Conservation (phyloP, 1,284 basidiomycete species). For the Moniliella sp. region DNA sequence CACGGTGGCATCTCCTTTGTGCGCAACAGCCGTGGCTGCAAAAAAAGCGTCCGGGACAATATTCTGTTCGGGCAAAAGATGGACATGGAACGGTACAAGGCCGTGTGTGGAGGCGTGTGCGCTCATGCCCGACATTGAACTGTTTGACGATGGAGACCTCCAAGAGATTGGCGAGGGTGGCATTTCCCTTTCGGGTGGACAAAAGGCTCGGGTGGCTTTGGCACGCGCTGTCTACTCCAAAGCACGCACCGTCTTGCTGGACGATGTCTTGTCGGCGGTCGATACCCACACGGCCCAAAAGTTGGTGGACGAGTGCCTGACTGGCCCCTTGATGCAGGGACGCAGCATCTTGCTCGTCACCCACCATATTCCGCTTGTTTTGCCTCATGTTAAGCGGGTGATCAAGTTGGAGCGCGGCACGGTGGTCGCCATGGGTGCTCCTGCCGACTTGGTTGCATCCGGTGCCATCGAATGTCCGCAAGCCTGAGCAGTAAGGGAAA, state of each 20-base stretch:
- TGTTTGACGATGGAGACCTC: conserved; percentile 5
- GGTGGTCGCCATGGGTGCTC: too few species aligned
- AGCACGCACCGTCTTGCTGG: conserved; percentile 8
- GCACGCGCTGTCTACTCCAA: conserved; percentile 23
- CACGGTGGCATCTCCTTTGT: conserved; percentile 39
- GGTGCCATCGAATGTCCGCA: too few species aligned
- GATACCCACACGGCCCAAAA: conserved; percentile 68
- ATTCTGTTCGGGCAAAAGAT: conserved; percentile 3
- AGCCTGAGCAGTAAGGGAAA: too few species aligned
- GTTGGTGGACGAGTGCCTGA: conserved; percentile 46
- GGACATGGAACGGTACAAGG: conserved; percentile 5
- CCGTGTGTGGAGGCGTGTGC: conserved; percentile 1
- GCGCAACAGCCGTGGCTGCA: conserved; percentile 1
- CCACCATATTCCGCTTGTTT: conserved; percentile 36
- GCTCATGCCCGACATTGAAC: conserved; percentile 1
- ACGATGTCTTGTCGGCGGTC: conserved; percentile 1
- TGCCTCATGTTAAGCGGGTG: too few species aligned
- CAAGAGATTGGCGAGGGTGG: conserved; percentile 9
- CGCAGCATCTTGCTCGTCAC: conserved; percentile 62
- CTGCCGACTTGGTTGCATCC: too few species aligned
- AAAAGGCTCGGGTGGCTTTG: conserved; percentile 8
- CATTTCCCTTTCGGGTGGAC: conserved; percentile 6
- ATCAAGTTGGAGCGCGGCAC: too few species aligned
- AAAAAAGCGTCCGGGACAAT: conserved; percentile 4
- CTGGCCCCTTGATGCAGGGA: conserved; percentile 45